Percentiles rank a stretch among this genome's conserved stretches.
phyloP scores from a whole-genome alignment of 208 protist species.

The Phytomonas francai region DNA sequence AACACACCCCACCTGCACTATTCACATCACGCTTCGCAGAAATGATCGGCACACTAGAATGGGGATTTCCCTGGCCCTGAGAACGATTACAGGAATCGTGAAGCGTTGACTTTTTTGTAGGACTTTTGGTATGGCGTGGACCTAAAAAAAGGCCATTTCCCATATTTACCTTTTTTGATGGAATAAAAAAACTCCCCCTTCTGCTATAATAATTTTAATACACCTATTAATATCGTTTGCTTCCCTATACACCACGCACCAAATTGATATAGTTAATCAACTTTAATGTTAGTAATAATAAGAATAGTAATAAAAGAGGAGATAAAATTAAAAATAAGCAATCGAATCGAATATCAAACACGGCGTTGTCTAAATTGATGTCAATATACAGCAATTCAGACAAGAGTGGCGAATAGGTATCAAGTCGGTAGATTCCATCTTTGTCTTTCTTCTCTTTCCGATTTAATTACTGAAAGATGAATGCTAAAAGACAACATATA shows the following conservation, averaged over 20 bases:
- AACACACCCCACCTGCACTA: too few relatives aligned
- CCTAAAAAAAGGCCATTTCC: background rate
- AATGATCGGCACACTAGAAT: too few relatives aligned
- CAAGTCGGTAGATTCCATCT: background rate
- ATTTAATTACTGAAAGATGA: background rate
- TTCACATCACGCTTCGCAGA: too few relatives aligned
- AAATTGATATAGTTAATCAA: constrained; percentile 13
- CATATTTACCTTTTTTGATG: background rate
- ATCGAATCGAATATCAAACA: background rate
- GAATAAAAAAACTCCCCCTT: constrained; percentile 3
- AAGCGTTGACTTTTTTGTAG: too few relatives aligned
- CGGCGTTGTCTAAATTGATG: background rate
- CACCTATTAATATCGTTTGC: too few relatives aligned
- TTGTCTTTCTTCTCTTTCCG: background rate
- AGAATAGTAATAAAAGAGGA: constrained; percentile 10
- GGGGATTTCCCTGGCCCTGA: too few relatives aligned
- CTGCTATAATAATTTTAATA: too few relatives aligned
- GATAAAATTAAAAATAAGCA: background rate
- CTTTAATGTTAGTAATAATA: constrained; percentile 12
- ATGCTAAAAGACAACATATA: background rate
- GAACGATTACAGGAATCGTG: too few relatives aligned
- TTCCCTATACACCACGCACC: too few relatives aligned
- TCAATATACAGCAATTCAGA: background rate
- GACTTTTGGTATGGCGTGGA: background rate
- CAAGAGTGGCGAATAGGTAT: background rate